Evolutionary conservation across 495 filamentous ascomycete species (phyloP).

Genomic region (Mytilinidion resinicola): DNA sequence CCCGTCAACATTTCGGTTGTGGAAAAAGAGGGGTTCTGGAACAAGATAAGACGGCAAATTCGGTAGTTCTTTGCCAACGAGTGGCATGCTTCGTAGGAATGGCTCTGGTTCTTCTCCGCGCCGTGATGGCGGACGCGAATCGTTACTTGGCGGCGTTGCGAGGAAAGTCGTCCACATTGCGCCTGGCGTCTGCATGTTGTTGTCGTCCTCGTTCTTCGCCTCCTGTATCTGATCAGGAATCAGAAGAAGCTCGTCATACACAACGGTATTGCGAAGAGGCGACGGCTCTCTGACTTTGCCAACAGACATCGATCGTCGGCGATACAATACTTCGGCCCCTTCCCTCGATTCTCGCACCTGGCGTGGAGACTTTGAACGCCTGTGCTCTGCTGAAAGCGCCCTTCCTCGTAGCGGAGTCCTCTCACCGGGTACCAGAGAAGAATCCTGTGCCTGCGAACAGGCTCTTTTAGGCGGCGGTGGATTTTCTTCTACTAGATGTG

Average conservation of each 20-base stretch:
- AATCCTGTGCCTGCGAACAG: not conserved
- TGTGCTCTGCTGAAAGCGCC: not conserved
- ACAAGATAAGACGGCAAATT: slow-evolving; percentile 20
- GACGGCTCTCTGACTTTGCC: slow-evolving; percentile 1
- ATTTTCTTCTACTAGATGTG: not conserved
- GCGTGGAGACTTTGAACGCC: not conserved
- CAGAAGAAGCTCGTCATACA: not conserved
- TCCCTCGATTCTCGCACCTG: not conserved
- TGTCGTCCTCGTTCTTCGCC: not conserved
- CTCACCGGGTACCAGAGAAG: not conserved
- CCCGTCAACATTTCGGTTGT: not conserved
- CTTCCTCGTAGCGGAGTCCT: not conserved
- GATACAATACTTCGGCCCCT: not conserved
- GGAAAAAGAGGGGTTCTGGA: slow-evolving; percentile 22
- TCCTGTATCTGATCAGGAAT: slow-evolving; percentile 2
- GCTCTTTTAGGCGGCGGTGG: not conserved
- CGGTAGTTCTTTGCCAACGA: slow-evolving; percentile 23
- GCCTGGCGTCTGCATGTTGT: not conserved
- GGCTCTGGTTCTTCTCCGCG: slow-evolving; percentile 7
- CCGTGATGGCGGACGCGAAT: slow-evolving; percentile 7
- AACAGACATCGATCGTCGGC: not conserved
- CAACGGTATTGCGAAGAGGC: not conserved
- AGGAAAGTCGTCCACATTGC: not conserved
- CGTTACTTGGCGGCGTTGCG: not conserved
- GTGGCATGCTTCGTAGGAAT: slow-evolving; percentile 3